These are phyloP conservation scores for Cordyceps pruinosa DNA, from an alignment of 2,329 filamentous ascomycete species.

Conservation along the genomic window DNA sequence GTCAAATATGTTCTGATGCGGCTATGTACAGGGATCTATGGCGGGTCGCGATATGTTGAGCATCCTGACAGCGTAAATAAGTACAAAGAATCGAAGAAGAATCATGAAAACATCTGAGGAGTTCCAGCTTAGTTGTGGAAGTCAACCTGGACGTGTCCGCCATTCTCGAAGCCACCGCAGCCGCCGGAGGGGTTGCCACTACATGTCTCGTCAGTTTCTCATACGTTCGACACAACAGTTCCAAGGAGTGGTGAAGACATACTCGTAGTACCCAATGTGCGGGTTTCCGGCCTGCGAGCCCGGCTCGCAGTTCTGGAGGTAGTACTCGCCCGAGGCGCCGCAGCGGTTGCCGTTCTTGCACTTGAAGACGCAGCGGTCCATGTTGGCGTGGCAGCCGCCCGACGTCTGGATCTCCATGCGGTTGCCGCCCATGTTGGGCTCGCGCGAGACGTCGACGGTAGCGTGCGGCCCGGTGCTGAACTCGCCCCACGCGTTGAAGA, in stretches of 20 bases:
- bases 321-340: slow-evolving; percentile 27
- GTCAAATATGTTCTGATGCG: background rate
- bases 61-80: background rate
- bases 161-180: slow-evolving; percentile 23
- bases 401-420: slow-evolving; percentile 27
- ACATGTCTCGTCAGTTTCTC: background rate
- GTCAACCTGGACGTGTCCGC: slow-evolving; percentile 14
- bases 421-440: slow-evolving; percentile 38
- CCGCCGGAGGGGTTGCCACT: slow-evolving; percentile 22
- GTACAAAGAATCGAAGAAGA: background rate
- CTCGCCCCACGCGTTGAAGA: slow-evolving; percentile 39
- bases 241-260: background rate
- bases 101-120: background rate
- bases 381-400: slow-evolving; percentile 33
- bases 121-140: background rate
- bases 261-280: slow-evolving; percentile 17
- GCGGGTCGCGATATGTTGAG: background rate
- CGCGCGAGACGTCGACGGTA: slow-evolving; percentile 35
- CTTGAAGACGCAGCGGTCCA: slow-evolving; percentile 35
- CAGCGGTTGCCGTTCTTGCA: slow-evolving; percentile 31
- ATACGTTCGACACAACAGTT: no score
- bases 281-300: slow-evolving; percentile 21
- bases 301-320: slow-evolving; percentile 28
- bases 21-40: background rate
- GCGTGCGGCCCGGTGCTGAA: slow-evolving; percentile 31